These are phyloP conservation scores for Aspergillus alliaceus DNA, from an alignment of 2,329 filamentous ascomycete species.

Conservation along the genomic window DNA sequence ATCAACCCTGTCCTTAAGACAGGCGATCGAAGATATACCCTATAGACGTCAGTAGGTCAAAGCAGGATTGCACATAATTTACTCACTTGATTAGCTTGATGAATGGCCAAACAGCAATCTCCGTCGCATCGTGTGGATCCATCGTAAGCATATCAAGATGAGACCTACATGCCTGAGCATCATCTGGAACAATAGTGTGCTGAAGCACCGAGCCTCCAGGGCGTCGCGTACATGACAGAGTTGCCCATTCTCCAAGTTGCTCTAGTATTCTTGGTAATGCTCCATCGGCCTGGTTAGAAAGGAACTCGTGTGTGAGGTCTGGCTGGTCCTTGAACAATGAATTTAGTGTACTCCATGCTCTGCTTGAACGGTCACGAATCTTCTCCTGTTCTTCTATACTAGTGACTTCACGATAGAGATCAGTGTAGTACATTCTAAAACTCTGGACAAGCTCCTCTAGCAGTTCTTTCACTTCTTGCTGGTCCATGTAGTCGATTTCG, in stretches of 20 bases:
- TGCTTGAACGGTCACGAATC: constrained; percentile 1
- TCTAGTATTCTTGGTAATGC: constrained; percentile 8
- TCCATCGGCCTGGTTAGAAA: constrained; percentile 6
- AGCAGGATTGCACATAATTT: not conserved
- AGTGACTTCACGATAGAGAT: constrained; percentile 2
- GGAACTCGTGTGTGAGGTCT: constrained; percentile 11
- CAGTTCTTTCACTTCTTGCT: constrained; percentile 13
- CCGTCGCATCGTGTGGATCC: not conserved
- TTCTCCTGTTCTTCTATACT: constrained; percentile 8
- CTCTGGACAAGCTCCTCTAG: constrained; percentile 16
- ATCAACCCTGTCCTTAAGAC: constrained; percentile 22
- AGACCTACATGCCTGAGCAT: constrained; percentile 13
- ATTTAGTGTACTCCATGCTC: constrained; percentile 15
- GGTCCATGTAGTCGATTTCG: constrained; percentile 16
- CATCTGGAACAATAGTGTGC: not conserved
- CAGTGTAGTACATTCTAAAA: constrained; percentile 9
- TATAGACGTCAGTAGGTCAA: not conserved
- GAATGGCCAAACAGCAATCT: constrained; percentile 21
- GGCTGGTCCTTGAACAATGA: constrained; percentile 16
- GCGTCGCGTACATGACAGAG: constrained; percentile 3
- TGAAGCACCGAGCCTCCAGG: constrained; percentile 13
- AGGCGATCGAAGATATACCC: constrained; percentile 20
- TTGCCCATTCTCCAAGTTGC: constrained; percentile 9
- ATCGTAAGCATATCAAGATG: constrained; percentile 17
- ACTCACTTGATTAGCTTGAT: constrained; percentile 21